Base-by-base conservation (phyloP, 2,329 filamentous ascomycete species). In the Berkeleyomyces basicola region DNA sequence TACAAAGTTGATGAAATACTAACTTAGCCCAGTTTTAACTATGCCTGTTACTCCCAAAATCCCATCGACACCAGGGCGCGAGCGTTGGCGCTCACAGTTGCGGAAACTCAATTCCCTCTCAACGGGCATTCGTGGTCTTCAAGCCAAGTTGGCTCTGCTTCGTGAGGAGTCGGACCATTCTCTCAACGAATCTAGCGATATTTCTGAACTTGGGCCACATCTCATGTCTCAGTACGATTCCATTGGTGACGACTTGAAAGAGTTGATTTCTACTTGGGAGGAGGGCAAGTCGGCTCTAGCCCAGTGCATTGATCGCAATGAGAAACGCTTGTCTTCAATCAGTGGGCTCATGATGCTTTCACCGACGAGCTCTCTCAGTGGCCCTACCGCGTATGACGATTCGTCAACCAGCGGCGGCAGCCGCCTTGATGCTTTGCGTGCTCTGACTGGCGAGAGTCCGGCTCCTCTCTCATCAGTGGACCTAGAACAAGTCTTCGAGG, bases 171-270 rank as follows among this genome's bases (percentile, higher is more conserved):
- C 90, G 0, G 89, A 88, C 70, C 82, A 82, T 65, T 84, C 84
- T 51, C 74, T 96, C 37, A 88, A 95, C 69, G 84, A 86, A 68
- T 84, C 87, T 44, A 78, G 79, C 64, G 83, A 86, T 67, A 82
- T 88, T 16, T 82, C 83, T 3, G 88, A 95, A 67, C 80, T 96
- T 14, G 89, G 88, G 0, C 81, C 85, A 0, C 85, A 84, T 66
- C 79, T 97, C 46, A 85, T 96, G 79, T 76, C 84, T 31, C 93
- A 97, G 70, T 99, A 97, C 72, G 93, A 99, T 63, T 92, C 90
- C 3, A 95, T 99, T 66, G 93, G 93, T 2, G 79, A 85, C 36
- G 93, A 99, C 70, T 79, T 99, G 53, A 86, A 86, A 71, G 82
- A 85, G 51, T 76, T 96, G 59, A 83, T 91, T 73, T 80, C 87